These are phyloP conservation scores for Aspergillus affinis DNA, from an alignment of 495 filamentous ascomycete species.

Conservation along the genomic window DNA sequence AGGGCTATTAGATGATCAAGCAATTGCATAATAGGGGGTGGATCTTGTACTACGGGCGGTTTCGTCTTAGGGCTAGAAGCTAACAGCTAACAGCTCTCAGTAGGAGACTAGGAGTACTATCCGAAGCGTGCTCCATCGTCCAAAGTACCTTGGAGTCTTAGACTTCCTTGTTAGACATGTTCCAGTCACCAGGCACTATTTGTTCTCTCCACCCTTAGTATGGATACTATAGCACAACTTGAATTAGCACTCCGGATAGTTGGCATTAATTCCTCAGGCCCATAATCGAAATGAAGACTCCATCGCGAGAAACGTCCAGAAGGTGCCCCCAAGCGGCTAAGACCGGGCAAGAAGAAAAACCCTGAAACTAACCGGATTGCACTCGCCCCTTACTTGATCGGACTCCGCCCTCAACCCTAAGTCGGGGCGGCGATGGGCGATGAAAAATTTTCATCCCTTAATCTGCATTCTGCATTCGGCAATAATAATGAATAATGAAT, in stretches of 20 bases:
- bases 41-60: neutral
- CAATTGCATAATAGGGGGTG: neutral
- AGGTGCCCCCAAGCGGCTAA: neutral
- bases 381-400: neutral
- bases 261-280: neutral
- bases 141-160: too few relatives aligned
- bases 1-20: neutral
- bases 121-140: too few relatives aligned
- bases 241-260: neutral
- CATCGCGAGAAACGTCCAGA: neutral
- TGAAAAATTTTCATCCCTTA: neutral
- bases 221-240: too few relatives aligned
- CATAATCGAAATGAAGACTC: neutral
- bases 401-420: neutral
- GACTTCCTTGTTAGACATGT: neutral
- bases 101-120: too few relatives aligned
- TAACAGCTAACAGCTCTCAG: too few relatives aligned
- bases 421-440: neutral
- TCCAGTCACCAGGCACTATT: neutral
- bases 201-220: neutral
- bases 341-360: neutral
- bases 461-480: too few relatives aligned
- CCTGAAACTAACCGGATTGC: too few relatives aligned
- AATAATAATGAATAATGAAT: neutral
- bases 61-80: neutral